Evolutionary conservation across 2,329 filamentous ascomycete species (phyloP), one percentile per base, ranked within the genome.

Genomic region (Ampelomyces quisqualis): DNA sequence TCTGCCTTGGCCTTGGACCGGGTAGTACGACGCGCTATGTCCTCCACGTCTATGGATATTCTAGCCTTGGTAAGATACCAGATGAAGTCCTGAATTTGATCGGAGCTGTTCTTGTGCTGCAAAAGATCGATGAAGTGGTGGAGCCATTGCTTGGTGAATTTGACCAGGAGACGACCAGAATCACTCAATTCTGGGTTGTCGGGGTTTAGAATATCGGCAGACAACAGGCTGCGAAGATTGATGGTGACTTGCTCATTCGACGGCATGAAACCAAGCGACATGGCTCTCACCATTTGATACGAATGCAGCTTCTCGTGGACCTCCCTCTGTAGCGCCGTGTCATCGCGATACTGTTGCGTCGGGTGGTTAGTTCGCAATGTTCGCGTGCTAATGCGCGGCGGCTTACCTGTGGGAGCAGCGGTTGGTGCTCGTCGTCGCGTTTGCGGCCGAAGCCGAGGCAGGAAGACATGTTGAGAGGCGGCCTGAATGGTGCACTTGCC

Each of bases 81-180:
- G 26, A 95, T 75, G 50, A 96, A 87, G 58, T 96, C 88, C 66
- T 97, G 91, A 13, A 97, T 80, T 65, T 95, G 86, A 67, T 97
- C 89, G 11, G 80, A 70, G 47, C 76, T 73, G 66, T 96, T 96
- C 73, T 96, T 97, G 68, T 90, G 77, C 40, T 81, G 76, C 31
- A 96, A 65, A 5, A 95, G 70, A n/a, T 88, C 81, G 56, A 94
- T 91, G 64, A 95, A 82, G 43, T 90, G 78, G 42, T 82, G 78
- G 6, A 96, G 73, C 79, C 82, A 91, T 53, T 85, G 76, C 63
- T 85, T 87, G 34, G 77, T 75, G 60, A 85, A 85, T 45, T 84
- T 84, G 37, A 87, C 75, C 17, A 97, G 74, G 33, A 84, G 78
- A 7, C 84, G 80, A 17, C 90, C 90, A 7, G 87, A 86, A 23